Base-by-base conservation (phyloP, 2,329 filamentous ascomycete genomes). In the Blumeria graminis region DNA sequence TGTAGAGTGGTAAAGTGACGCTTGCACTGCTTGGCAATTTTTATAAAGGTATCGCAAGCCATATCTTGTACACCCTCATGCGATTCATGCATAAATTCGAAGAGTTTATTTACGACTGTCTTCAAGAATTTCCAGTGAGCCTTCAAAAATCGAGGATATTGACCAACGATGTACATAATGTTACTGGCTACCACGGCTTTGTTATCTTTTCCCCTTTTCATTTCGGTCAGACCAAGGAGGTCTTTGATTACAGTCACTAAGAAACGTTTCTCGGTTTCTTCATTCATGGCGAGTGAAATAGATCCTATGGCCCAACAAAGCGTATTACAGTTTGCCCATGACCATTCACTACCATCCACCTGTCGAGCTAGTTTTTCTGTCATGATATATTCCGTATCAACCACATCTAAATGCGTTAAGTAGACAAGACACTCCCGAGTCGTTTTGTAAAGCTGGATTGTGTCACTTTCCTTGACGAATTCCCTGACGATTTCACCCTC, bases 61-160 rank as follows among this genome's bases (percentile, higher is more conserved):
- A 98, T 98, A 71, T 98, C 92, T 71, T 98, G 93, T 32, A 98
- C 92, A 73, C 87, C 92, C 73, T 98, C 92, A 66, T 98, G 92
- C 0, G 92, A 96, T 70, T 98, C 92, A 69, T 98, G 92, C 92
- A 98, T 98, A 68, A 98, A 98, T 72, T 98, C 92, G 65, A 98
- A 98, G 5, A 98, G 77, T 74, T 98, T 98, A 72, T 98, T 98
- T 66, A 98, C 92, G 16, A 98, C 92, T 1, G 92, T 98, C 80
- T 98, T 98, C 57, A 98, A 74, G 72, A 98, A 98, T 69, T 98
- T 98, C 92, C 92, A 98, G 69, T 98, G 92, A 1, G 92, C 92
- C 73, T 98, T 98, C 64, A 98, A 73, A 72, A 98, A 98, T 18
- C 92, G 86, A 39, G 92, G 92, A 67, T 98, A 98, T 68, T 98